Percentiles rank a stretch among this genome's conserved stretches.
Conservation (phyloP, 352 stramenopile genomes). For the Globisporangium barbulae region DNA sequence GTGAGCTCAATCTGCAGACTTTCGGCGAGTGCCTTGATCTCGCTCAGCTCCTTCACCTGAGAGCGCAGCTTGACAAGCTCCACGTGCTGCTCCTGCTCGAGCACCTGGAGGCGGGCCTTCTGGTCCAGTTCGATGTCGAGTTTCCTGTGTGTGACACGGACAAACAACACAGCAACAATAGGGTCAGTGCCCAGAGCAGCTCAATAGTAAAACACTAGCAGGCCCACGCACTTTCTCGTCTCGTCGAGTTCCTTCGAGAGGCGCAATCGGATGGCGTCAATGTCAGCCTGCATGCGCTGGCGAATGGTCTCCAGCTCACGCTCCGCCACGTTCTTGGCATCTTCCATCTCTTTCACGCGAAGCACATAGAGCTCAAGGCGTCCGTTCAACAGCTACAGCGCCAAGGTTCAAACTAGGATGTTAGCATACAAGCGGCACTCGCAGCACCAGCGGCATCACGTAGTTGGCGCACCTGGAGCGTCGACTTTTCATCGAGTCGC, state of each 20-base stretch:
- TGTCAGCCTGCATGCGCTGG: constrained; percentile 75
- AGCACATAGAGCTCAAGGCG: constrained; percentile 82
- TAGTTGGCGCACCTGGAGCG: constrained; percentile 54
- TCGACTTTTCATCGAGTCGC: constrained; percentile 79
- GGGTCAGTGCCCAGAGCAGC: constrained; percentile 4
- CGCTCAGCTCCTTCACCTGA: constrained; percentile 65
- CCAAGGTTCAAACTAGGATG: neutral
- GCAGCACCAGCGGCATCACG: neutral
- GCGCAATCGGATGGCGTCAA: constrained; percentile 52
- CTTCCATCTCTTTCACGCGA: constrained; percentile 80
- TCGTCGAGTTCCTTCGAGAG: constrained; percentile 75
- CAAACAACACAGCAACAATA: neutral
- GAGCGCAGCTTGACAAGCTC: constrained; percentile 72
- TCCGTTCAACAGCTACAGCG: constrained; percentile 61
- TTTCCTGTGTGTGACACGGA: constrained; percentile 30
- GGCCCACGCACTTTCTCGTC: constrained; percentile 47
- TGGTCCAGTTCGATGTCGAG: constrained; percentile 73
- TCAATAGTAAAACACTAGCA: neutral
- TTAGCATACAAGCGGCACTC: constrained; percentile 7
- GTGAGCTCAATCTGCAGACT: constrained; percentile 46
- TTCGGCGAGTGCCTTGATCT: constrained; percentile 55
- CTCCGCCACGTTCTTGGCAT: constrained; percentile 68
- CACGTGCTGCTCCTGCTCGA: constrained; percentile 78
- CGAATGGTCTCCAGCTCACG: constrained; percentile 79
- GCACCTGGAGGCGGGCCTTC: constrained; percentile 62